Conservation (phyloP, 441 rosid genomes). For the Aleurites moluccanus region DNA sequence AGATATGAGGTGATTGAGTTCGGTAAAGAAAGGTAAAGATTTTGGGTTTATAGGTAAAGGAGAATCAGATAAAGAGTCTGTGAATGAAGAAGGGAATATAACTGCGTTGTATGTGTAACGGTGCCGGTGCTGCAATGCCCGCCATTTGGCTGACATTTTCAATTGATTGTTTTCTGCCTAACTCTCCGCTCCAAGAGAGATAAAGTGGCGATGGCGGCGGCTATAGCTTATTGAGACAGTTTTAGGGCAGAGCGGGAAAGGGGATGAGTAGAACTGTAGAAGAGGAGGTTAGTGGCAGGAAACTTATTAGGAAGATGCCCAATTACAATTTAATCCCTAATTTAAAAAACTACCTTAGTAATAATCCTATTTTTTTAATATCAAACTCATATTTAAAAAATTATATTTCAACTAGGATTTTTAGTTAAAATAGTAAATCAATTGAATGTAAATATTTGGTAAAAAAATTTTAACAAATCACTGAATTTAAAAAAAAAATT, state of each 20-base stretch:
- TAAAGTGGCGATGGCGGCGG: neutral
- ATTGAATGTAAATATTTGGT: too few relatives aligned
- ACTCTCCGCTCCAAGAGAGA: neutral
- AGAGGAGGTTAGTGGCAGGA: too few relatives aligned
- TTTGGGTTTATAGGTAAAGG: conserved; percentile 28
- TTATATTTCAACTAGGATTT: too few relatives aligned
- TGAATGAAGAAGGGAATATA: conserved; percentile 57
- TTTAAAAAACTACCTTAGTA: too few relatives aligned
- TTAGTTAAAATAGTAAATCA: too few relatives aligned
- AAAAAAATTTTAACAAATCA: too few relatives aligned
- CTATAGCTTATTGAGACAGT: neutral
- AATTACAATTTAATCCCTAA: too few relatives aligned
- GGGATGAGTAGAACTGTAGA: neutral
- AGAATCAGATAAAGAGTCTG: conserved; percentile 45
- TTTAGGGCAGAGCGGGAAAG: conserved; percentile 15
- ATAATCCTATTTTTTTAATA: too few relatives aligned
- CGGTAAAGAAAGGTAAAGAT: conserved; percentile 41
- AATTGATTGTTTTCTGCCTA: neutral
- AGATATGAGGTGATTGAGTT: conserved; percentile 54
- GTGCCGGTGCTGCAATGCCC: conserved; percentile 94
- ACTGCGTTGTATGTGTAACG: conserved; percentile 87
- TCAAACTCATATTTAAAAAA: too few relatives aligned
- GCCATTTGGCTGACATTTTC: conserved; percentile 91
- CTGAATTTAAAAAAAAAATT: too few relatives aligned
- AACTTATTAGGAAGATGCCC: too few relatives aligned